phyloP scores from a whole-genome alignment of 2,329 filamentous ascomycete genomes.

The Scedosporium dehoogii region DNA sequence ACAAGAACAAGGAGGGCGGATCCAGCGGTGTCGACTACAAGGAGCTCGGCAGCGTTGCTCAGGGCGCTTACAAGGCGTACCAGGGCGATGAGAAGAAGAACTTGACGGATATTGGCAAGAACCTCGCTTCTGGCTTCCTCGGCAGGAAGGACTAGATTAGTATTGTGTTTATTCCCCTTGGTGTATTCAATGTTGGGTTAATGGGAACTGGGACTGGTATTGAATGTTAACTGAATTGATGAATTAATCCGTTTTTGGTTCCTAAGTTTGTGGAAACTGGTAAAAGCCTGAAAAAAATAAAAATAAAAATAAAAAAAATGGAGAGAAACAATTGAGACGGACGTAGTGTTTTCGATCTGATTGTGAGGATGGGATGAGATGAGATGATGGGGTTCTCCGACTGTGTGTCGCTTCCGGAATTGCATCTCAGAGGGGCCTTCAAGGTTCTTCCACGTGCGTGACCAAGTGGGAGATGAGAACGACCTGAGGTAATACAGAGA shows the following conservation, averaged over 20 bases:
- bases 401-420: too few species aligned
- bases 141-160: neutral
- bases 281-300: too few species aligned
- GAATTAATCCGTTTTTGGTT: neutral
- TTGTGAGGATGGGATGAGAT: too few species aligned
- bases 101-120: slow-evolving; percentile 10
- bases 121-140: slow-evolving; percentile 7
- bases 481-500: too few species aligned
- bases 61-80: slow-evolving; percentile 20
- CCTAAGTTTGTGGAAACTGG: neutral
- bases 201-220: neutral
- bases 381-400: too few species aligned
- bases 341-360: too few species aligned
- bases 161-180: too few species aligned
- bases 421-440: too few species aligned
- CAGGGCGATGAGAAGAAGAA: slow-evolving; percentile 11
- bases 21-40: slow-evolving; percentile 9
- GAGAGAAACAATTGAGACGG: too few species aligned
- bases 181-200: neutral
- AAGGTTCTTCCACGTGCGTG: too few species aligned
- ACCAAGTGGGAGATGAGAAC: too few species aligned
- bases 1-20: slow-evolving; percentile 7
- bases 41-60: slow-evolving; percentile 11
- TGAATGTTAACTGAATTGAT: neutral
- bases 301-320: too few species aligned